A percentile compares a stretch with the other conserved stretches of the same genome.
Conservation (phyloP, 495 filamentous ascomycete genomes). For the Penicillium robsamsonii region DNA sequence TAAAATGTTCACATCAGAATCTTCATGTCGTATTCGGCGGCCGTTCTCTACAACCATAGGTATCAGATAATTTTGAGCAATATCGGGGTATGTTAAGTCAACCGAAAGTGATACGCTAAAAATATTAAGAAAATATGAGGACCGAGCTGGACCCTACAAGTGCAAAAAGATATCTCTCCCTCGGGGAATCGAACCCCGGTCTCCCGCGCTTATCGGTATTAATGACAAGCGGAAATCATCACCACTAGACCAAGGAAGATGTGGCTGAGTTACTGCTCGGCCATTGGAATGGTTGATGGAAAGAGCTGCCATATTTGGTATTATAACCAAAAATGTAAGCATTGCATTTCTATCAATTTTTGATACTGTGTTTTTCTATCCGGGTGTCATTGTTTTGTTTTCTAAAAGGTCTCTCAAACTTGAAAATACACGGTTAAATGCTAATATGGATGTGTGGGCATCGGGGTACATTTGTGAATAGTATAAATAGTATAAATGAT, state of each 20-base stretch:
- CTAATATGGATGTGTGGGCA: no score
- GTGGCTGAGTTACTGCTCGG: constrained; percentile 30
- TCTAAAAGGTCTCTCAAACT: no score
- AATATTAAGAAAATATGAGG: not conserved
- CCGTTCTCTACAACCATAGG: not conserved
- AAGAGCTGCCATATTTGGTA: no score
- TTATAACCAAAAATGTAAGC: no score
- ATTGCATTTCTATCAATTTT: no score
- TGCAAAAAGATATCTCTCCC: constrained; percentile 38
- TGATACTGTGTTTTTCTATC: no score
- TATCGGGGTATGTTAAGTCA: not conserved
- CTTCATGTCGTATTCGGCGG: not conserved
- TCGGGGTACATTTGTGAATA: no score
- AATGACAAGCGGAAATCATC: constrained; percentile 57
- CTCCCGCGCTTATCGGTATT: constrained; percentile 45
- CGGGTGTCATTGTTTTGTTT: no score
- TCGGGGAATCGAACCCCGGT: constrained; percentile 56
- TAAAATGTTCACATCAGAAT: not conserved
- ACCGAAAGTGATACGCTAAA: not conserved
- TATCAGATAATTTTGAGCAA: not conserved
- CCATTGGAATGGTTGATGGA: constrained; percentile 25
- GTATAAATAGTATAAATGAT: no score
- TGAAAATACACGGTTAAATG: no score
- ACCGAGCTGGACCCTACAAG: not conserved
- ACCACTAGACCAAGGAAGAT: constrained; percentile 50